A percentile compares a stretch with the other conserved stretches of the same genome.
These are phyloP conservation scores for Gaeumannomyces tritici DNA, from an alignment of 2,329 filamentous ascomycete genomes.

Conservation along the genomic window DNA sequence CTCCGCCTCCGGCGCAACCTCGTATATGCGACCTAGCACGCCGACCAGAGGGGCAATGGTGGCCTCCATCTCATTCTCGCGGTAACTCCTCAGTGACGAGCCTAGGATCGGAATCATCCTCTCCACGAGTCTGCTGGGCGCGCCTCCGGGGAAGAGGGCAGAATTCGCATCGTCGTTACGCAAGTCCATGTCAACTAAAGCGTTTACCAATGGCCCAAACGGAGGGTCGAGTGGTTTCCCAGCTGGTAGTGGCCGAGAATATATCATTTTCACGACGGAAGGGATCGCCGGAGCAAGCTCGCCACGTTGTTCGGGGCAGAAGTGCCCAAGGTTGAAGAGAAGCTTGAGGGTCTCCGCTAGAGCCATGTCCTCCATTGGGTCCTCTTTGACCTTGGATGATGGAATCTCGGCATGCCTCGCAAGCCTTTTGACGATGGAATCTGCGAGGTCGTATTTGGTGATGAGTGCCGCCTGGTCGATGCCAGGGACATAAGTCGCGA, in stretches of 20 bases:
- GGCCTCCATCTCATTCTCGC: constrained; percentile 61
- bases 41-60: constrained; percentile 65
- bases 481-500: constrained; percentile 69
- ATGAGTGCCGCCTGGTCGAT: constrained; percentile 57
- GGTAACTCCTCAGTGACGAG: constrained; percentile 52
- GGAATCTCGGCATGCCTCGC: constrained; percentile 52
- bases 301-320: constrained; percentile 50
- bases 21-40: constrained; percentile 61
- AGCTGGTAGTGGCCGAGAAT: constrained; percentile 44
- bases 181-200: constrained; percentile 69
- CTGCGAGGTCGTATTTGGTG: constrained; percentile 54
- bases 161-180: constrained; percentile 39
- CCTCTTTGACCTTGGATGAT: constrained; percentile 20
- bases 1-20: constrained; percentile 53
- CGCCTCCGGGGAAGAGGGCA: constrained; percentile 57
- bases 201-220: constrained; percentile 65
- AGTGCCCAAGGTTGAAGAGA: constrained; percentile 78
- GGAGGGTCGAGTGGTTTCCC: constrained; percentile 63
- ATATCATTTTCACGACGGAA: constrained; percentile 62
- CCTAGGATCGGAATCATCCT: constrained; percentile 64
- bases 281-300: constrained; percentile 60
- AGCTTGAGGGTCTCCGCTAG: constrained; percentile 78
- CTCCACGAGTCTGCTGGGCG: constrained; percentile 49
- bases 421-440: constrained; percentile 61
- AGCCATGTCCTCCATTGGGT: constrained; percentile 68